Conservation (phyloP, 768 basidiomycete species). For the Coprinopsis strossmayeri region DNA sequence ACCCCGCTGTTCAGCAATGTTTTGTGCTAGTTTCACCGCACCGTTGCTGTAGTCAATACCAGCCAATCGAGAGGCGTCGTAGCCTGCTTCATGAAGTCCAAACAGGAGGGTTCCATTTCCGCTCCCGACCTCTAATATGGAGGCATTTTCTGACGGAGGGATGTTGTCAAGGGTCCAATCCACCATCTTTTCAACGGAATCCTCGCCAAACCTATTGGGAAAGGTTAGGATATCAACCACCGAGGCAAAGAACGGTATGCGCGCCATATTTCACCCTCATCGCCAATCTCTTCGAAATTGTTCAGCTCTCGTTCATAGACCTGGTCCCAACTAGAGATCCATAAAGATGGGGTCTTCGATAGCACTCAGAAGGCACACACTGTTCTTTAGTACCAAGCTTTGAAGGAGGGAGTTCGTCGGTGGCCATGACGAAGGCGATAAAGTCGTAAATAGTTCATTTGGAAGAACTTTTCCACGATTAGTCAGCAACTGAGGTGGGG, state of each 20-base stretch:
- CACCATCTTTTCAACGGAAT: conserved; percentile 74
- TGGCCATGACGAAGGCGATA: conserved; percentile 23
- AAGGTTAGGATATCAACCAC: background rate
- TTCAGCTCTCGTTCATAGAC: conserved; percentile 66
- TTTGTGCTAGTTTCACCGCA: conserved; percentile 56
- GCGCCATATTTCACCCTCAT: conserved; percentile 84
- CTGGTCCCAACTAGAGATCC: conserved; percentile 47
- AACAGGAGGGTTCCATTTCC: conserved; percentile 78
- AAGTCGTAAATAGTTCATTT: too few species aligned
- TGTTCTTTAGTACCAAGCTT: conserved; percentile 75
- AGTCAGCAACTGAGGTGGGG: too few species aligned
- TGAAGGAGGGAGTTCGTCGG: conserved; percentile 54
- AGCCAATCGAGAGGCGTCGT: conserved; percentile 39
- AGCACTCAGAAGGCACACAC: conserved; percentile 33
- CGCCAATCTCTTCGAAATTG: conserved; percentile 72
- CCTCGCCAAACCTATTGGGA: conserved; percentile 79
- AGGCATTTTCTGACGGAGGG: conserved; percentile 39
- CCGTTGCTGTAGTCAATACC: conserved; percentile 78
- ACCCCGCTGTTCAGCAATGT: conserved; percentile 44
- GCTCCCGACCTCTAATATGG: conserved; percentile 69
- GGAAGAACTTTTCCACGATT: background rate
- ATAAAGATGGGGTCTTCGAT: background rate
- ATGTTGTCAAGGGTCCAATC: conserved; percentile 58
- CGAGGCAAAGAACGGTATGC: conserved; percentile 15
- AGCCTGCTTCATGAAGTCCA: conserved; percentile 63